Percentiles rank a stretch among this genome's conserved stretches.
Conservation (phyloP, 129 eudicot species). For the Logfia minima region DNA sequence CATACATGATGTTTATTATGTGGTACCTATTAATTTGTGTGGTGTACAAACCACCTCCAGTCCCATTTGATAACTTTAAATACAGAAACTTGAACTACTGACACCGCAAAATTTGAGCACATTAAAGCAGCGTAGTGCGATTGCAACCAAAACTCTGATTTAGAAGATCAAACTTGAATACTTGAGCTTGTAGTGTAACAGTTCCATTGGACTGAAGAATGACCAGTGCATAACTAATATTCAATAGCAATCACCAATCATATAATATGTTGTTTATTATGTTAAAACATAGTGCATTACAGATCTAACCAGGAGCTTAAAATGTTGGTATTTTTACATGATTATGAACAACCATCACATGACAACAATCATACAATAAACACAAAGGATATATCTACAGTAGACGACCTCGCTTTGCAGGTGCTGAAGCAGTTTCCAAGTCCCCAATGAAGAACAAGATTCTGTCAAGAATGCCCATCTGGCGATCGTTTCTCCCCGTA, state of each 20-base stretch:
- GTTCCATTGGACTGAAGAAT: slow-evolving; percentile 8
- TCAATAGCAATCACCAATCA: not conserved
- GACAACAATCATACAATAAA: slow-evolving; percentile 1
- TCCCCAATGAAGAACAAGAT: slow-evolving; percentile 88
- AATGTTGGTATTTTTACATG: not conserved
- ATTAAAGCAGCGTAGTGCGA: not conserved
- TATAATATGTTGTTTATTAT: not conserved
- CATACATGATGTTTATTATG: not conserved
- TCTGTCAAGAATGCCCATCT: slow-evolving; percentile 57
- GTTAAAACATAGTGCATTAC: slow-evolving; percentile 9
- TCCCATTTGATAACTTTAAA: not conserved
- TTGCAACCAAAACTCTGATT: not conserved
- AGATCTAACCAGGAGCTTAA: not conserved
- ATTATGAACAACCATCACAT: slow-evolving; percentile 13
- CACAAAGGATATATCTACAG: slow-evolving; percentile 23
- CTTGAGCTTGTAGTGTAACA: not conserved
- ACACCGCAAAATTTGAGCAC: not conserved
- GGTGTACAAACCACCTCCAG: no score
- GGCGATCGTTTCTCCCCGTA: slow-evolving; percentile 34
- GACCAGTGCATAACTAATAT: not conserved
- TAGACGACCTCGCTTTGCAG: slow-evolving; percentile 60
- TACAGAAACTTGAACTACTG: not conserved
- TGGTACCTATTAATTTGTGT: not conserved
- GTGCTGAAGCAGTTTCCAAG: slow-evolving; percentile 68
- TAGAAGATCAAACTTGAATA: not conserved